phyloP scores from a whole-genome alignment of 2,329 filamentous ascomycete genomes.

The Colletotrichum euphorbiae region DNA sequence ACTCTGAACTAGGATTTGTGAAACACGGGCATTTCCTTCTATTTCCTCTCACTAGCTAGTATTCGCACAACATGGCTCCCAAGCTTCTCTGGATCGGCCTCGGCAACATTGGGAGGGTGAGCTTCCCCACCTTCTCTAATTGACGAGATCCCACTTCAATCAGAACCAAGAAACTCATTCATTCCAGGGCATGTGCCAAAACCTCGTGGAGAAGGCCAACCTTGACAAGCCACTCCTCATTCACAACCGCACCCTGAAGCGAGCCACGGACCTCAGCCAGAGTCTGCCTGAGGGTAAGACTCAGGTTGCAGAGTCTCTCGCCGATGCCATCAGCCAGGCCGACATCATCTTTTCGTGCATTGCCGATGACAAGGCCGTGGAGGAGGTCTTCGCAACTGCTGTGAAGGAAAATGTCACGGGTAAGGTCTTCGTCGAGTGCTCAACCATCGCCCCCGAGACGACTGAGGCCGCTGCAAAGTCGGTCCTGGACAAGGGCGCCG shows the following conservation, averaged over 20 bases:
- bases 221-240: constrained; percentile 79
- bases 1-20: no score
- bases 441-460: constrained; percentile 87
- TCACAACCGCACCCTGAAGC: constrained; percentile 81
- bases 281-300: constrained; percentile 71
- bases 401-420: constrained; percentile 68
- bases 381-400: constrained; percentile 68
- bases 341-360: constrained; percentile 88
- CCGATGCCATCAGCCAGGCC: constrained; percentile 73
- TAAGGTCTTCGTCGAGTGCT: constrained; percentile 89
- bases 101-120: constrained; percentile 87
- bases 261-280: constrained; percentile 72
- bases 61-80: constrained; percentile 55
- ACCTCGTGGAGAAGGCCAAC: constrained; percentile 81
- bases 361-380: constrained; percentile 80
- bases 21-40: no score
- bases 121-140: constrained; percentile 45
- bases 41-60: no score
- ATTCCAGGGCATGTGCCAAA: constrained; percentile 82
- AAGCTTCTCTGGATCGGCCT: constrained; percentile 84
- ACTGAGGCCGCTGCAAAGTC: constrained; percentile 73
- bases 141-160: constrained; percentile 36
- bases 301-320: constrained; percentile 71
- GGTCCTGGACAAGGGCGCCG: constrained; percentile 69
- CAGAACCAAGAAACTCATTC: constrained; percentile 25